Conservation (phyloP, 441 rosid species). For the Manihot esculenta region DNA sequence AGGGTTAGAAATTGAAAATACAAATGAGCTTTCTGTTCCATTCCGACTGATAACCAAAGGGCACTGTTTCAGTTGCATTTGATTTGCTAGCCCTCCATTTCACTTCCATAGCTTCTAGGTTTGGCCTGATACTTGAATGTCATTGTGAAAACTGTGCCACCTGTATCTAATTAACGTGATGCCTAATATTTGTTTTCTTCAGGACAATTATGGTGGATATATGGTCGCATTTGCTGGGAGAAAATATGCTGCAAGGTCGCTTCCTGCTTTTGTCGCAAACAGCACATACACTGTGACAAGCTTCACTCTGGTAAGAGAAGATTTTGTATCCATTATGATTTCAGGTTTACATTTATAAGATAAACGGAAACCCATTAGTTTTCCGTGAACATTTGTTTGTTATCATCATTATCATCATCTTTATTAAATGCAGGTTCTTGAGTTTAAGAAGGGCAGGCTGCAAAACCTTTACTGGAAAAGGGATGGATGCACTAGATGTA, state of each 20-base stretch:
- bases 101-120: background rate
- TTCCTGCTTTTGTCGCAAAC: slow-evolving; percentile 76
- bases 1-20: background rate
- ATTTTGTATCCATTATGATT: background rate
- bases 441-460: slow-evolving; percentile 86
- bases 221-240: slow-evolving; percentile 98
- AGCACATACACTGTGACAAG: slow-evolving; percentile 64
- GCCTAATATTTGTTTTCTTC: slow-evolving; percentile 21
- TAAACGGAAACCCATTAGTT: slow-evolving; percentile 17
- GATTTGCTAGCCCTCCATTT: background rate
- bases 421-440: slow-evolving; percentile 57
- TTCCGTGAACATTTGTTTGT: background rate
- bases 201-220: slow-evolving; percentile 68
- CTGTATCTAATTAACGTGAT: background rate
- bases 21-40: background rate
- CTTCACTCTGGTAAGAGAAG: slow-evolving; percentile 75
- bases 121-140: background rate
- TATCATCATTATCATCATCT: too few relatives aligned
- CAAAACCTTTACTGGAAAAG: slow-evolving; percentile 90
- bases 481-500: slow-evolving; percentile 80
- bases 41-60: background rate
- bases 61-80: too few relatives aligned
- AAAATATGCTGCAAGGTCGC: slow-evolving; percentile 93
- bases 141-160: background rate
- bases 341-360: slow-evolving; percentile 1